A percentile compares a stretch with the other conserved stretches of the same genome.
Conservation (phyloP, 2,329 filamentous ascomycete species). For the Boeremia exigua region DNA sequence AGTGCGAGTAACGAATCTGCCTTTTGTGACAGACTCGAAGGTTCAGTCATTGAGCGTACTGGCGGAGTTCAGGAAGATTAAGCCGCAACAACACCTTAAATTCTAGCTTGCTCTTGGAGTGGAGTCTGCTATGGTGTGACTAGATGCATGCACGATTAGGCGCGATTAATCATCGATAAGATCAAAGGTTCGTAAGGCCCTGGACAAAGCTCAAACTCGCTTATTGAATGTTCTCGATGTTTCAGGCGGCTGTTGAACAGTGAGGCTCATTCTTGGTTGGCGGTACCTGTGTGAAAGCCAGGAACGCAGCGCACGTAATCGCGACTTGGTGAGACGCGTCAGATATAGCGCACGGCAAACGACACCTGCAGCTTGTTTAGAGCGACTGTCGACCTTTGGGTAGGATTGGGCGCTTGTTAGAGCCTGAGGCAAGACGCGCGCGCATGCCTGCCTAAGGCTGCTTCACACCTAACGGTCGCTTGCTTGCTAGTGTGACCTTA, state of each 20-base stretch:
- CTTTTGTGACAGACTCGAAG: not conserved
- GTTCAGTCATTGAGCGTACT: not conserved
- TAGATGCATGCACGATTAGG: not conserved
- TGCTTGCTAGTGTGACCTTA: slow-evolving; percentile 12
- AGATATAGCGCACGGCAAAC: slow-evolving; percentile 3
- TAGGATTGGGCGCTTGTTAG: not conserved
- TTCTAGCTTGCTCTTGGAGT: not conserved
- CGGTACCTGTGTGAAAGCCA: not conserved
- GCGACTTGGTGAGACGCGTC: slow-evolving; percentile 9
- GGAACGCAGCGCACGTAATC: not conserved
- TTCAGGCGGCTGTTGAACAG: not conserved
- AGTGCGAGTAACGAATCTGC: slow-evolving; percentile 3
- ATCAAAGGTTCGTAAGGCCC: not conserved
- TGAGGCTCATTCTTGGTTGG: not conserved
- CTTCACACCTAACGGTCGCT: slow-evolving; percentile 13
- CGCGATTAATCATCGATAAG: not conserved
- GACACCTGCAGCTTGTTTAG: slow-evolving; percentile 3
- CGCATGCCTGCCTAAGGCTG: slow-evolving; percentile 9
- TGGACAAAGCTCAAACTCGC: slow-evolving; percentile 2
- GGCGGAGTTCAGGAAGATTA: not conserved
- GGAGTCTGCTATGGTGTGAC: not conserved
- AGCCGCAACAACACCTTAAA: not conserved
- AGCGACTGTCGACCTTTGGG: slow-evolving; percentile 1
- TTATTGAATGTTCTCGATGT: slow-evolving; percentile 1
- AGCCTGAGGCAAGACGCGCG: slow-evolving; percentile 8